Evolutionary conservation across 2,329 filamentous ascomycete genomes (phyloP), one percentile per base, ranked within the genome.

Genomic region (Ceratocystis albifundus): DNA sequence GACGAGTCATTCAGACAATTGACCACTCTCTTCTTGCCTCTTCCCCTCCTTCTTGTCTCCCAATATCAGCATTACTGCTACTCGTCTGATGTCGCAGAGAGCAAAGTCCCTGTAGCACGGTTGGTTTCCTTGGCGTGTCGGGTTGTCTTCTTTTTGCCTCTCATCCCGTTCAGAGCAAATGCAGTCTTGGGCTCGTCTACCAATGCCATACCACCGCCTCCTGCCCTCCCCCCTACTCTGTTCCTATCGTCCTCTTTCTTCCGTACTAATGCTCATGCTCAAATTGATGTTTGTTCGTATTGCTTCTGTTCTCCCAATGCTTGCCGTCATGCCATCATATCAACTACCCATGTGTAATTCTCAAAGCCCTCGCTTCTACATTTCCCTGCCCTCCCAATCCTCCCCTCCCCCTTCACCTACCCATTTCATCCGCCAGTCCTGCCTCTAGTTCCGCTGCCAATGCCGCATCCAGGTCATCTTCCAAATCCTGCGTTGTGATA

Each of bases 381-480:
- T 10, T 15, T 46, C 44, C 44, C 44, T n/a, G 12, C 44, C 44
- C 44, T 46, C 44, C 44, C 44, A 55, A 15, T 30, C 17, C 48
- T 10, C 50, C 15, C 50, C 57, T 32, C 25, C 20, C 6, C 10
- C 48, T 50, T 20, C 55, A 55, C 32, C n/a, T 17, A 20, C 63
- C 57, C 62, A 20, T 62, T 59, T 62, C 62, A 20, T 62, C 63
- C 22, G 55, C 62, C 45, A 67, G 41, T 7, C 66, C 74, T 2
- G 74, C 74, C 70, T 84, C 82, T 69, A 86, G 76, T 69, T 83
- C 84, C 0, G 83, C 84, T 71, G 85, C 76, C 72, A 88, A 77
- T 70, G 86, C 84, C 46, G 83, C 81, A 73, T 86, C 86, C 62
- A 87, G 74, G 70, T 86, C 84, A 53, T 78, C 78, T n/a, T 74